Evolutionary conservation across 345 rosid species (phyloP), one percentile per base, ranked within the genome.

Genomic region (Citrus sinensis): DNA sequence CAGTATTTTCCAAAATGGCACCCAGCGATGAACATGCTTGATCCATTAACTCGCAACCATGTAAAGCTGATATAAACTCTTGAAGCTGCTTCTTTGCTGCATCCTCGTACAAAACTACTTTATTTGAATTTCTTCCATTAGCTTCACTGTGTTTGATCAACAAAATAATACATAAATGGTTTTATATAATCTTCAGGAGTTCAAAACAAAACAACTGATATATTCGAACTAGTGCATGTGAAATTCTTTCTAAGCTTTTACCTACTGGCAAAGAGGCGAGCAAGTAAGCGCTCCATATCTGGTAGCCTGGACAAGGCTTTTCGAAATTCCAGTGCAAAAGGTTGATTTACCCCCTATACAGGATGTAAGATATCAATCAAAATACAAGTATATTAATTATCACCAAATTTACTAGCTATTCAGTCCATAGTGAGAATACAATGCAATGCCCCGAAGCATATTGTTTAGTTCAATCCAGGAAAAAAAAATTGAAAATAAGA

Each of bases 271-370:
- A 89, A 96, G 80, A 92, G 86, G 25, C 90, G 94, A 3, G 93
- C 91, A 81, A 96, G 90, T 85, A 96, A 70, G 79, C 99, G 89
- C 86, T 96, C 99, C 94, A 96, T 91, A 85, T 96, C 99, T 32
- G 98, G 97, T 85, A 96, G 90, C 86, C 86, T 87, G 67, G 91
- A 88, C 80, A 96, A 79, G 24, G 87, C 86, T 77, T 92, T 96
- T 67, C 91, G 91, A 74, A 92, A 96, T 77, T 96, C 97, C 76
- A 90, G 85, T 10, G 90, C 84, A 79, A 82, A 79, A 24, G 92
- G 76, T 69, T 85, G 88, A 82, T 88, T 92, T 82, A 77, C 88
- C 73, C 95, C 99, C 99, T 96, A 81, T 64, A 78, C 58, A 79
- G 71, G 72, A 87, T 71, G 69, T n/a, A 46, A 24, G 30, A 73